Base-by-base conservation (phyloP, 768 basidiomycete genomes). In the Boletus rufocinnamomeus region DNA sequence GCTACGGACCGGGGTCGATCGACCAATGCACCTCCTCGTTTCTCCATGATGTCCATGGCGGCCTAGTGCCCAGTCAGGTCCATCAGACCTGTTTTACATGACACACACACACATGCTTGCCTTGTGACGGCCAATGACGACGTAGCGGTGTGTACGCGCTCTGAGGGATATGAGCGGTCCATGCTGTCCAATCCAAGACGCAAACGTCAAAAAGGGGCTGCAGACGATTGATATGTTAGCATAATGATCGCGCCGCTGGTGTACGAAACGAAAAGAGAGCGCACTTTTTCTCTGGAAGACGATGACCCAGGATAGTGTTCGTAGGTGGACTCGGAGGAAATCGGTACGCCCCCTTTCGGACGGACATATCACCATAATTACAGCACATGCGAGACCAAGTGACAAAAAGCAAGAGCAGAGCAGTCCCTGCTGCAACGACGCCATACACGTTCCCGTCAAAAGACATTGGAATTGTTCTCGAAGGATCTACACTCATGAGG, bases 1-100 rank as follows among this genome's bases (percentile, higher is more conserved):
- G 84, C 76, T 30, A 84, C 80, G 25, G 70, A 76, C 1, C 69
- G 63, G 4, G 84, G 83, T 51, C 83, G 68, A 64, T 84, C 84
- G 1, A 72, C 78, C 14, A 79, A 67, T 0, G 69, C 61, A 1
- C 78, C 78, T 0, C 83, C 83, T 62, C 84, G 82, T 58, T 80
- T 80, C 65, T 86, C 84, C 82, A 86, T 81, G 52, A 85, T 80
- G 3, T 85, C 82, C 2, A 83, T 74, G 0, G 83, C 82, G 1
- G 82, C 82, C 63, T 83, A 73, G 43, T 76, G 61, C 16, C 37
- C n/a, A 11, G 44, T 52, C 30, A 49, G 37, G 47, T 38, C 19
- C 23, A 49, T 27, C 6, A 19, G 17, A 7, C 30, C 1, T 14
- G 11, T 28, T 50, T 21, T 32, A 19, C 9, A 27, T 0, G 17